Base-by-base conservation (phyloP, 306 rosid genomes). In the Crotalaria pallida region DNA sequence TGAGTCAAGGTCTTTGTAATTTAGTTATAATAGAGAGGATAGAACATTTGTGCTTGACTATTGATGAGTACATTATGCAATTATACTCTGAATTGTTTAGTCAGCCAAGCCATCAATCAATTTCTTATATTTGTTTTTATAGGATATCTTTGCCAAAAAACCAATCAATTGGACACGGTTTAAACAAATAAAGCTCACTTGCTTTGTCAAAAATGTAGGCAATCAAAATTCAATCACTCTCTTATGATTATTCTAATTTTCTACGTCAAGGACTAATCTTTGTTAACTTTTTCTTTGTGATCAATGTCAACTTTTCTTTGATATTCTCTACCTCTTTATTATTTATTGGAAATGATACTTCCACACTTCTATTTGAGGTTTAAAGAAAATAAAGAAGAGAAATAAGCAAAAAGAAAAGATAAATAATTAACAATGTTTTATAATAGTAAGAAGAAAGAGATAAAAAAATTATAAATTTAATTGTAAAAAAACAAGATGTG, bases 1-100 rank as follows among this genome's bases (percentile, higher is more conserved):
- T 31, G 61, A 67, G 71, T 75, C 84, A 57, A 75, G 57, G 62
- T 71, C 61, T 34, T 75, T 40, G 77, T 49, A 61, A 36, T 61
- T 38, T 72, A 21, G 27, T 36, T n/a, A 55, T 15, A 65, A 29
- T 55, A 10, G 40, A 43, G 21, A 23, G 26, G 53, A 53, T 17
- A 50, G 49, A 52, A 33, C 52, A 69, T 64, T 53, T 63, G n/a
- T 64, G 71, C 27, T 74, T 69, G 55, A 62, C 63, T 34, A 4
- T 61, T 62, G n/a, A n/a, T 73, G 3, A n/a, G 7, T 22, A 21
- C 60, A 43, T 58, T 44, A 17, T 1, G 45, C 58, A 26, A 59
- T 51, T 38, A 13, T 34, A 10, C 15, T 65, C 1, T 49, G 16
- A 19, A 10, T 15, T 58, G 17, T 72, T 49, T 44, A 44, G 9